These are phyloP conservation scores for Brassica hybrid DNA, from an alignment of 441 rosid species.

Conservation along the genomic window DNA sequence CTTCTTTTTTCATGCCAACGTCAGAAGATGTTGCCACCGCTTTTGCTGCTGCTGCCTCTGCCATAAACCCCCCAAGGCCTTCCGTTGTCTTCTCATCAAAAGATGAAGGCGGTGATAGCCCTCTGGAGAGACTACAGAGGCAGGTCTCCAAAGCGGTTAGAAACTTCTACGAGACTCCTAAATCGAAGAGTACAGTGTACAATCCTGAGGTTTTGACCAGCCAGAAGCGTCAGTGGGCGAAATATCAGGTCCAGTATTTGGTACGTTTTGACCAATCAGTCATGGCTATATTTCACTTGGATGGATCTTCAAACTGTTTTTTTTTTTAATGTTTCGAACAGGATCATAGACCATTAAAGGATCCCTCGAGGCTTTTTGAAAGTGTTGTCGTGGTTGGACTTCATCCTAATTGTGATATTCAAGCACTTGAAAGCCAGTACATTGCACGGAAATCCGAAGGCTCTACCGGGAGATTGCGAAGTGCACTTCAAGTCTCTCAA, in stretches of 20 bases:
- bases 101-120: constrained; percentile 68
- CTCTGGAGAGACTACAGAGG: constrained; percentile 73
- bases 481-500: constrained; percentile 56
- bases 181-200: constrained; percentile 59
- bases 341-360: constrained; percentile 83
- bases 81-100: constrained; percentile 79
- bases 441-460: constrained; percentile 64
- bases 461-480: constrained; percentile 62
- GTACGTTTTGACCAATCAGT: constrained; percentile 45
- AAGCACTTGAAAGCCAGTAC: constrained; percentile 77
- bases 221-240: constrained; percentile 98
- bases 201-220: constrained; percentile 96
- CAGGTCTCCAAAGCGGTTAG: constrained; percentile 69
- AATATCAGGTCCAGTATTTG: constrained; percentile 83
- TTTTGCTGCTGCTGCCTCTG: constrained; percentile 80
- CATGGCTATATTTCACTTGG: constrained; percentile 4
- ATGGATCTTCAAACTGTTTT: constrained; percentile 31
- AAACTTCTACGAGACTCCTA: constrained; percentile 72
- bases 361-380: constrained; percentile 93
- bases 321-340: constrained; percentile 44
- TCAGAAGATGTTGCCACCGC: constrained; percentile 86
- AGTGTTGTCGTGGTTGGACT: constrained; percentile 95
- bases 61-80: constrained; percentile 76
- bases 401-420: constrained; percentile 89
- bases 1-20: constrained; percentile 75